Evolutionary conservation across 352 stramenopile species (phyloP).

Genomic region (Pythium phragmiticola): DNA sequence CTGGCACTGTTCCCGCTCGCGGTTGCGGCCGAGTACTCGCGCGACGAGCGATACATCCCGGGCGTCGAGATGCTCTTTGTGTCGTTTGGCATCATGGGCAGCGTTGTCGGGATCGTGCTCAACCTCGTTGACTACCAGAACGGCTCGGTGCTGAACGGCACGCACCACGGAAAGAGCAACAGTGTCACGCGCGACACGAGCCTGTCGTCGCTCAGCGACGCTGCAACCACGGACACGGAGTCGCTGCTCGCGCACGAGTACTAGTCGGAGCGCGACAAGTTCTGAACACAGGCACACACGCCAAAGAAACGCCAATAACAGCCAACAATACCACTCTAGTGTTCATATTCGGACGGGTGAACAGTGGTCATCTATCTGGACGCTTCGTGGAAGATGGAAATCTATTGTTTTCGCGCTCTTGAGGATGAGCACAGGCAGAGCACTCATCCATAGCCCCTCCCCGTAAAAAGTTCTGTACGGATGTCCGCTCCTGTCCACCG

Average conservation of each 20-base stretch:
- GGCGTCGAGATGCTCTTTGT: constrained; percentile 83
- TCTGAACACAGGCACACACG: too few relatives aligned
- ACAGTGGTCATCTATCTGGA: too few relatives aligned
- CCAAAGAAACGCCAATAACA: too few relatives aligned
- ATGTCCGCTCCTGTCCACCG: too few relatives aligned
- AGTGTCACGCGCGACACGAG: constrained; percentile 24
- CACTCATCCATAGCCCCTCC: too few relatives aligned
- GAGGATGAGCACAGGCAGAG: too few relatives aligned
- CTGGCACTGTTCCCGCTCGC: constrained; percentile 75
- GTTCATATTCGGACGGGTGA: too few relatives aligned
- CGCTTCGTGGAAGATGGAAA: too few relatives aligned
- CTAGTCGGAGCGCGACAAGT: constrained; percentile 17
- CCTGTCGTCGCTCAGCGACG: constrained; percentile 39
- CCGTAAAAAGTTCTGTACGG: too few relatives aligned
- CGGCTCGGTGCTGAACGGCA: constrained; percentile 70
- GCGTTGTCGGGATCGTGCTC: constrained; percentile 62
- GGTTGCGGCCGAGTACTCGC: constrained; percentile 74
- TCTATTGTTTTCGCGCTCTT: too few relatives aligned
- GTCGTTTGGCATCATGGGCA: constrained; percentile 71
- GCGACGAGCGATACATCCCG: constrained; percentile 72
- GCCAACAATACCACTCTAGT: too few relatives aligned
- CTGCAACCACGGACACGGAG: constrained; percentile 46
- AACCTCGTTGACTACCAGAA: constrained; percentile 81
- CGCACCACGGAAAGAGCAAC: constrained; percentile 30
- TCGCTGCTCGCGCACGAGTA: constrained; percentile 57